Conservation (phyloP, 139 green algal species). For the Haematococcus lacustris region DNA sequence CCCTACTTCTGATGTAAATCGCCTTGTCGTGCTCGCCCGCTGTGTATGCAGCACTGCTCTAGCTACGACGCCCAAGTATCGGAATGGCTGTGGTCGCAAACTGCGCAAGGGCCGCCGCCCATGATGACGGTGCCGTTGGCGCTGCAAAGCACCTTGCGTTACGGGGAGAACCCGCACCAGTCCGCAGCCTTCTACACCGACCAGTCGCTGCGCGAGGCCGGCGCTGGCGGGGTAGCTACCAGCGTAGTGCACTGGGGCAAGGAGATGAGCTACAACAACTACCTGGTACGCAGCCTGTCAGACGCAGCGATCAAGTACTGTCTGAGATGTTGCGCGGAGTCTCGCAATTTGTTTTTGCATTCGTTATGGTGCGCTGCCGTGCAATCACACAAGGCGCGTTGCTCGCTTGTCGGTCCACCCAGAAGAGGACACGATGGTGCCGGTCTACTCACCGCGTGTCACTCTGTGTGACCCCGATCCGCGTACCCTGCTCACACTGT, state of each 20-base stretch:
- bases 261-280: conserved; percentile 99
- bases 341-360: too few species aligned
- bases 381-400: too few species aligned
- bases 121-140: conserved; percentile 79
- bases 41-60: conserved; percentile 73
- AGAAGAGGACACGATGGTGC: too few species aligned
- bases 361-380: too few species aligned
- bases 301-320: too few species aligned
- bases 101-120: conserved; percentile 42
- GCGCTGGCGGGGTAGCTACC: conserved; percentile 72
- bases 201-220: conserved; percentile 69
- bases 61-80: conserved; percentile 83
- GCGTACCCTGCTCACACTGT: too few species aligned
- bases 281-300: conserved; percentile 75
- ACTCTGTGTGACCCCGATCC: too few species aligned
- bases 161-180: conserved; percentile 96
- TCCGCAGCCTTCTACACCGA: conserved; percentile 92
- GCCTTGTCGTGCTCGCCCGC: neutral
- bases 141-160: conserved; percentile 63
- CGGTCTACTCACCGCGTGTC: too few species aligned
- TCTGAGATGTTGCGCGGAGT: too few species aligned
- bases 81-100: conserved; percentile 91
- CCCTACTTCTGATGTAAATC: too few species aligned
- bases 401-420: too few species aligned
- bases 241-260: conserved; percentile 86